Evolutionary conservation across 2,329 filamentous ascomycete genomes (phyloP).

Genomic region (Penicillium corylophilum): DNA sequence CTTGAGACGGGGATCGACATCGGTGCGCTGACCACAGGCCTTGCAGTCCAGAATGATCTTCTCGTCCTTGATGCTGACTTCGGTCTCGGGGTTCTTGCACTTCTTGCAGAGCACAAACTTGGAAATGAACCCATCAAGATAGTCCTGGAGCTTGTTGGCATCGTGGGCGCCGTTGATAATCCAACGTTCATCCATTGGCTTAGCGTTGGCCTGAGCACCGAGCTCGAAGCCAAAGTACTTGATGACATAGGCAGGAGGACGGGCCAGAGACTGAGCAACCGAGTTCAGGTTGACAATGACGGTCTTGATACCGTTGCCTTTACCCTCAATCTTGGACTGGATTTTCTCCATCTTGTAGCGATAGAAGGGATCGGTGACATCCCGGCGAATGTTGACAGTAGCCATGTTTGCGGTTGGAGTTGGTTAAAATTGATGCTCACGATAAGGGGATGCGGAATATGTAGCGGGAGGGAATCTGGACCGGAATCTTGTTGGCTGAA

Average conservation of each 20-base stretch:
- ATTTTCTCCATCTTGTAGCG: conserved; percentile 99
- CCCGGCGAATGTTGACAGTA: conserved; percentile 96
- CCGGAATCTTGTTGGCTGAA: conserved; percentile 47
- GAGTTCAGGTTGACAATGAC: conserved; percentile 96
- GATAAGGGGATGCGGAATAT: conserved; percentile 30
- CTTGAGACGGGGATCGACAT: conserved; percentile 91
- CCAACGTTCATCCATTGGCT: conserved; percentile 97
- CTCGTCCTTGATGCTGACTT: conserved; percentile 90
- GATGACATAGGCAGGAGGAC: conserved; percentile 92
- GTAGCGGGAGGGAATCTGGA: conserved; percentile 42
- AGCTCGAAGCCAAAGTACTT: conserved; percentile 99
- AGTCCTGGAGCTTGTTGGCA: conserved; percentile 91
- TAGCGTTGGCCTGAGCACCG: conserved; percentile 96
- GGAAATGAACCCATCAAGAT: conserved; percentile 96
- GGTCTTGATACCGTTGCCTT: conserved; percentile 99
- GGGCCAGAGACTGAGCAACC: conserved; percentile 86
- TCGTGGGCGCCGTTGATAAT: conserved; percentile 99
- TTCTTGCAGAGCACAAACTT: conserved; percentile 99
- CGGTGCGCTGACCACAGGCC: conserved; percentile 89
- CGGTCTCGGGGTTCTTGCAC: conserved; percentile 99
- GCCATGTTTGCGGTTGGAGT: conserved; percentile 70
- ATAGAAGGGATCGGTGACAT: conserved; percentile 98
- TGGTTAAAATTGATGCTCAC: conserved; percentile 26
- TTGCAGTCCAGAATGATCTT: conserved; percentile 96
- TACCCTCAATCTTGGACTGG: conserved; percentile 99